Evolutionary conservation across 306 rosid species (phyloP), one percentile per base, ranked within the genome.

Genomic region (Vicia villosa): DNA sequence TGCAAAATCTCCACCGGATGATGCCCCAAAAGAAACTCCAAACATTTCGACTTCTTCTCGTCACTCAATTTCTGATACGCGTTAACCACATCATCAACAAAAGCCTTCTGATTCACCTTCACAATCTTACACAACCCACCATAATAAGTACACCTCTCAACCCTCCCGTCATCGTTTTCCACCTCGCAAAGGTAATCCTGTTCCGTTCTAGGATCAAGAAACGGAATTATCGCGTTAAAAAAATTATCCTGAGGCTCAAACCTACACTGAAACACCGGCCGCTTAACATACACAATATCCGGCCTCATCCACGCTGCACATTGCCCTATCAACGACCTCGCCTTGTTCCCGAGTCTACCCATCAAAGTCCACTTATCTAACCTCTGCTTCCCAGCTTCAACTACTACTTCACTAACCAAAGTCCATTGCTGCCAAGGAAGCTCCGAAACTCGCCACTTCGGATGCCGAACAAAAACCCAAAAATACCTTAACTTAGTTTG

Each of bases 221-320:
- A 80, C 2, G 96, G 98, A 61, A 85, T 71, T 62, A 90, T 57
- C 1, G 79, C 78, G 49, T 72, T 64, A 47, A 88, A 87, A 66
- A 93, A 93, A 41, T 79, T 67, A 42, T 76, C 94, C 52, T 90
- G 96, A 11, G 98, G 98, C 88, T 94, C 98, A 74, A 94, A 94
- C 62, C 97, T 68, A 45, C 94, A 86, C 51, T 90, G 90, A 21
- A 69, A 93, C 49, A 93, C 95, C 5, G 98, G 98, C 55, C 80
- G 74, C 81, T 90, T 93, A 77, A 93, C 97, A 46, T 93, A 93
- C 60, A 93, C 68, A 32, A 90, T 84, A 77, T 93, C 94, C 1
- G 97, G 98, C 66, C 98, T 88, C 89, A 90, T 84, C 96, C 95
- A 94, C 0, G 95, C 96, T 15, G 96, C 98, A 75, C 98, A 94